Percentiles rank a stretch among this genome's conserved stretches.
These are phyloP conservation scores for Podospora conica DNA, from an alignment of 495 filamentous ascomycete species.

Conservation along the genomic window DNA sequence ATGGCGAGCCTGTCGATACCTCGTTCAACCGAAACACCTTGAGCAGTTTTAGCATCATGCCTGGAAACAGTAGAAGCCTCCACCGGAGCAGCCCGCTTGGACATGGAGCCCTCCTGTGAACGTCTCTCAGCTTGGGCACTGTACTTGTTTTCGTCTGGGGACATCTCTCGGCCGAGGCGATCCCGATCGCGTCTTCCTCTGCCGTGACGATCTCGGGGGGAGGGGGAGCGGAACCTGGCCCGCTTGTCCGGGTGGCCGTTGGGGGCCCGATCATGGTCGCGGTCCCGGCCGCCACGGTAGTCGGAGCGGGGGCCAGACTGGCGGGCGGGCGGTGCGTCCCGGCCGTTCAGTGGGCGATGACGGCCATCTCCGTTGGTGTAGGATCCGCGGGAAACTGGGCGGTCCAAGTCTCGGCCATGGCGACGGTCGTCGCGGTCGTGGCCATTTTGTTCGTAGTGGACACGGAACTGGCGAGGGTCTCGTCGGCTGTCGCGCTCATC, in stretches of 20 bases:
- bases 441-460: conserved; percentile 51
- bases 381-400: conserved; percentile 47
- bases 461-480: conserved; percentile 49
- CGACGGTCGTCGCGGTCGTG: conserved; percentile 43
- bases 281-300: conserved; percentile 16
- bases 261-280: conserved; percentile 27
- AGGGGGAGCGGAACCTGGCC: conserved; percentile 61
- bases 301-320: conserved; percentile 12
- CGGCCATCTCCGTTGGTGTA: conserved; percentile 35
- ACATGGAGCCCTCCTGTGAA: conserved; percentile 29
- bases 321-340: conserved; percentile 20
- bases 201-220: conserved; percentile 46
- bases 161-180: conserved; percentile 13
- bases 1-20: conserved; percentile 27
- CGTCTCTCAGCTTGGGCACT: conserved; percentile 41
- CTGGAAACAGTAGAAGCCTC: conserved; percentile 39
- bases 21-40: conserved; percentile 54
- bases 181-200: conserved; percentile 36
- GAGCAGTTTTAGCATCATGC: conserved; percentile 59
- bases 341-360: conserved; percentile 44
- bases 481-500: conserved; percentile 47
- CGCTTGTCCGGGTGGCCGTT: conserved; percentile 53
- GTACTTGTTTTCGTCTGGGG: conserved; percentile 27
- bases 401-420: conserved; percentile 58
- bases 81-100: conserved; percentile 28